Percentiles rank a stretch among this genome's conserved stretches.
phyloP scores from a whole-genome alignment of 2,329 filamentous ascomycete species.

The Fusarium cyanostomum region DNA sequence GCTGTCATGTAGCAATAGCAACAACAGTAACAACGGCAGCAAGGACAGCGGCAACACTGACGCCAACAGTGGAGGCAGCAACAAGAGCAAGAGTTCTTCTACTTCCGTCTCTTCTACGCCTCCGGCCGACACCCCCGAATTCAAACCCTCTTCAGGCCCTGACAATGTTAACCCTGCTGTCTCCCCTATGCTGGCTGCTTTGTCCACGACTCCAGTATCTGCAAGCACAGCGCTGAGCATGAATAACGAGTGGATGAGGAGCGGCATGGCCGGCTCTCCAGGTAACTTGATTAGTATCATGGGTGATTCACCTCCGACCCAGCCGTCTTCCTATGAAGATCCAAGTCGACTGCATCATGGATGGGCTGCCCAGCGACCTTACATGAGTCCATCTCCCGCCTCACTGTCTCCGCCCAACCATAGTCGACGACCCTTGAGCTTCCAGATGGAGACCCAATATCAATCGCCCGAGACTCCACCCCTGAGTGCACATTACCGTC shows the following conservation, averaged over 20 bases:
- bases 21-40: slow-evolving; percentile 45
- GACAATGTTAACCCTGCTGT: slow-evolving; percentile 55
- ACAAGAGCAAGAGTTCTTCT: slow-evolving; percentile 49
- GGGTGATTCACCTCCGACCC: slow-evolving; percentile 63
- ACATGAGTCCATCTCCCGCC: slow-evolving; percentile 55
- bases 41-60: slow-evolving; percentile 42
- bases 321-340: slow-evolving; percentile 63
- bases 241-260: slow-evolving; percentile 57
- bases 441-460: slow-evolving; percentile 61
- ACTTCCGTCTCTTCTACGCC: slow-evolving; percentile 57
- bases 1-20: slow-evolving; percentile 32
- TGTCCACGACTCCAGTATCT: slow-evolving; percentile 60
- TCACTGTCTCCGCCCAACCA: slow-evolving; percentile 53
- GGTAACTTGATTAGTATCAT: slow-evolving; percentile 61
- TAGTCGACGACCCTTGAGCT: slow-evolving; percentile 61
- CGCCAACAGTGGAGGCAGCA: slow-evolving; percentile 46
- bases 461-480: slow-evolving; percentile 53
- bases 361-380: slow-evolving; percentile 58
- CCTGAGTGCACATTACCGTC: slow-evolving; percentile 50
- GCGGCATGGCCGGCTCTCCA: slow-evolving; percentile 60
- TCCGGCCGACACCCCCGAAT: slow-evolving; percentile 57
- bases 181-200: slow-evolving; percentile 59
- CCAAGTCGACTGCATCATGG: slow-evolving; percentile 54
- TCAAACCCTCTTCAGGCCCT: slow-evolving; percentile 53
- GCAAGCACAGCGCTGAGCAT: slow-evolving; percentile 59